A percentile compares a stretch with the other conserved stretches of the same genome.
phyloP scores from a whole-genome alignment of 2,329 filamentous ascomycete genomes.

The Fusarium decemcellulare region DNA sequence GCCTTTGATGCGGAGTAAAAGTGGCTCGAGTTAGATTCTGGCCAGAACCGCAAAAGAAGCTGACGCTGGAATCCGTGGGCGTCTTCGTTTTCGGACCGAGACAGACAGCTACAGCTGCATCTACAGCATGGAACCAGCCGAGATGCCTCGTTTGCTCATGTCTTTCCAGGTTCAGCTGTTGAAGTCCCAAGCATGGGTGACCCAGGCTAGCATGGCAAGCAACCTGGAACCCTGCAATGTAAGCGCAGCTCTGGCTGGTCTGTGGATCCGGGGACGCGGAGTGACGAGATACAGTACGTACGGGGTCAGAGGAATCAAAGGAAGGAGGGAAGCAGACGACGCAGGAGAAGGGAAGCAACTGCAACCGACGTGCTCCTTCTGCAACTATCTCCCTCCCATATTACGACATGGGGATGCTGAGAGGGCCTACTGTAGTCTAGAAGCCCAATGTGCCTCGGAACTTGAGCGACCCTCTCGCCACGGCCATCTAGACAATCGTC shows the following conservation, averaged over 20 bases:
- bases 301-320: constrained; percentile 13
- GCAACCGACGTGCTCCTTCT: constrained; percentile 13
- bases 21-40: neutral
- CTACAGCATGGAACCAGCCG: neutral
- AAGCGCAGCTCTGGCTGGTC: constrained; percentile 2
- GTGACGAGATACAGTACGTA: neutral
- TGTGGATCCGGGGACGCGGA: constrained; percentile 28
- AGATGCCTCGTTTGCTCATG: neutral
- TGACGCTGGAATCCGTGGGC: neutral
- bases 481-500: constrained; percentile 1
- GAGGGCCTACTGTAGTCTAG: neutral
- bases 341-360: constrained; percentile 8
- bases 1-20: neutral
- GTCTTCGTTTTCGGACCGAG: neutral
- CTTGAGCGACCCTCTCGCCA: constrained; percentile 3
- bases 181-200: constrained; percentile 5
- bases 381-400: neutral
- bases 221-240: neutral
- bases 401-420: neutral
- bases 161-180: constrained; percentile 3
- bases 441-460: constrained; percentile 4
- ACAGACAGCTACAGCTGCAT: neutral
- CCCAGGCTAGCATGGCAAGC: constrained; percentile 4
- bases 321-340: neutral
- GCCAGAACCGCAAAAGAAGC: neutral